A percentile compares a stretch with the other conserved stretches of the same genome.
These are phyloP conservation scores for Sanghuangporus sanghuang DNA, from an alignment of 1,284 basidiomycete species.

Conservation along the genomic window DNA sequence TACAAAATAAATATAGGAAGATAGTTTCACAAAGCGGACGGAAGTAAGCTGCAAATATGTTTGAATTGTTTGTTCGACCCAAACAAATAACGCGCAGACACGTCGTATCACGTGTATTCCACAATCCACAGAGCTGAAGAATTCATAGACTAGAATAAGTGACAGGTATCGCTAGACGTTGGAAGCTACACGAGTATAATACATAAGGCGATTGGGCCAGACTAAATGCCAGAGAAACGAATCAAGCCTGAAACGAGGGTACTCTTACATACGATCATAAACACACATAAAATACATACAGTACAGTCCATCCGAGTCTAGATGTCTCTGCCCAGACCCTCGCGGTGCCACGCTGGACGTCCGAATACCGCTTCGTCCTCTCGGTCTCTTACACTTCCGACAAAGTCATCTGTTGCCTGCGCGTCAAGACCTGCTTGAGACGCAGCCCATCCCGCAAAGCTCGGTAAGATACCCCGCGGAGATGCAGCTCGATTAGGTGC, in stretches of 20 bases:
- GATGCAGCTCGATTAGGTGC: constrained; percentile 1
- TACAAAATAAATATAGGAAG: too few relatives aligned
- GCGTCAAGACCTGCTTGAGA: constrained; percentile 14
- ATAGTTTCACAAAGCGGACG: too few relatives aligned
- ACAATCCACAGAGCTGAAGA: too few relatives aligned
- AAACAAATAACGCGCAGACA: too few relatives aligned
- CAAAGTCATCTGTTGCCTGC: constrained; percentile 12
- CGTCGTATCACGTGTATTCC: too few relatives aligned
- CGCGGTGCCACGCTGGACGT: constrained; percentile 4
- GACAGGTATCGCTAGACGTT: background rate
- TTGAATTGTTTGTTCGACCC: too few relatives aligned
- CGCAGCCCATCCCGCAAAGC: constrained; percentile 15
- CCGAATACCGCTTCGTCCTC: constrained; percentile 7
- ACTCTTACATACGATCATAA: background rate
- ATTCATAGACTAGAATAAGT: too few relatives aligned
- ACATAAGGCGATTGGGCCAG: background rate
- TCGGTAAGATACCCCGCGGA: constrained; percentile 11
- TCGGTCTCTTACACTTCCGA: constrained; percentile 12
- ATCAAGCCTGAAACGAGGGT: background rate
- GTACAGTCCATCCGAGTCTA: background rate
- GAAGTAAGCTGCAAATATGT: too few relatives aligned
- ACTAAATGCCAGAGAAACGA: background rate
- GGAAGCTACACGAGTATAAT: constrained; percentile 1
- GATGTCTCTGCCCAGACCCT: constrained; percentile 3
- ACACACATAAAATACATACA: background rate